Evolutionary conservation across 73 alveolate genomes (phyloP).

Genomic region (Stentor roeselii): DNA sequence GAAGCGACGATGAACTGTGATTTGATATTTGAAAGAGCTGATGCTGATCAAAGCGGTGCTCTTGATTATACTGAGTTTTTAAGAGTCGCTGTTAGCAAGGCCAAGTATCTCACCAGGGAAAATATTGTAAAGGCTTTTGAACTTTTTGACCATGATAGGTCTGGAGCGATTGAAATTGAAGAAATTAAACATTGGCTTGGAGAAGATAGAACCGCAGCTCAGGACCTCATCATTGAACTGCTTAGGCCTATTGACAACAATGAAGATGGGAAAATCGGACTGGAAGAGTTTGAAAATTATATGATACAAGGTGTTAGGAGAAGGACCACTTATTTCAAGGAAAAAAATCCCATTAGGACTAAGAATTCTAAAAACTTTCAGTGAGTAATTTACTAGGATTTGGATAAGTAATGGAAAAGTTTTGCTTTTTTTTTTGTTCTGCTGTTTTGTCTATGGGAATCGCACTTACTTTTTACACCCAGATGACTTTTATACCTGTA

Average conservation of each 20-base stretch:
- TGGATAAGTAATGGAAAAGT: too few species aligned
- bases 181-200: background rate
- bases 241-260: background rate
- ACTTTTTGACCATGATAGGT: background rate
- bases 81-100: background rate
- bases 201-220: background rate
- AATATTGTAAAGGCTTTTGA: background rate
- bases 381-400: too few species aligned
- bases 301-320: background rate
- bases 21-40: background rate
- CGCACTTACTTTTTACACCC: too few species aligned
- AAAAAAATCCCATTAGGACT: too few species aligned
- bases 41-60: background rate
- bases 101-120: background rate
- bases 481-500: too few species aligned
- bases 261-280: background rate
- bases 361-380: too few species aligned
- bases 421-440: too few species aligned
- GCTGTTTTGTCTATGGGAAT: too few species aligned
- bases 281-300: background rate
- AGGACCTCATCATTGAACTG: too few species aligned
- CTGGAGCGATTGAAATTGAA: background rate
- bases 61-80: slow-evolving; percentile 1
- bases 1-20: background rate
- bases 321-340: too few species aligned